These are phyloP conservation scores for Catenaria anguillulae DNA, from an alignment of 371 early-diverging fungal species.

Conservation along the genomic window DNA sequence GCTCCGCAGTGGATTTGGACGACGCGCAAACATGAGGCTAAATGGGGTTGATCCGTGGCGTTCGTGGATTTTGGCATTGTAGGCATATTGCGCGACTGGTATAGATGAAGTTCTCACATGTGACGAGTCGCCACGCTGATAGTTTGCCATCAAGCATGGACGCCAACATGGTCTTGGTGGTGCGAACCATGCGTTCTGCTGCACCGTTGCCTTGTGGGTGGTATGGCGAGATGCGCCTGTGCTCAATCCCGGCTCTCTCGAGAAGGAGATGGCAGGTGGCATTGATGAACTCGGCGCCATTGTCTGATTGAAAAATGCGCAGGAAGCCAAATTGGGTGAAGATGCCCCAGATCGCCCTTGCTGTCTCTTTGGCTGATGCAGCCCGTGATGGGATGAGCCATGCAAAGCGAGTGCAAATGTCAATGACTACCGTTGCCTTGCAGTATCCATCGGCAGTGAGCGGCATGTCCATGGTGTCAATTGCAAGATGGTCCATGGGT, in stretches of 20 bases:
- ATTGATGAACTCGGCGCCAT: constrained; percentile 1
- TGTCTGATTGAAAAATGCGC: not conserved
- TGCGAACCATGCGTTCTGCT: not conserved
- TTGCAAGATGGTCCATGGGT: not conserved
- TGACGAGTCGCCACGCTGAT: not conserved
- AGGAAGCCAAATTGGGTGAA: too few species aligned
- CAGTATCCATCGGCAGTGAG: not conserved
- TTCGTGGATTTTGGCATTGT: not conserved
- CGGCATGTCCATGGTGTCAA: not conserved
- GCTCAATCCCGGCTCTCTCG: not conserved
- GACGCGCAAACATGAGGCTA: constrained; percentile 9
- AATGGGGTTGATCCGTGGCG: constrained; percentile 6
- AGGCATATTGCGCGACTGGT: not conserved
- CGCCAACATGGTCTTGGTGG: not conserved
- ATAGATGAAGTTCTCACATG: too few species aligned
- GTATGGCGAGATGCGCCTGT: not conserved
- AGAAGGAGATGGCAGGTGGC: not conserved
- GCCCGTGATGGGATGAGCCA: not conserved
- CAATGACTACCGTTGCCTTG: not conserved
- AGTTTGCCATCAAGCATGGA: too few species aligned
- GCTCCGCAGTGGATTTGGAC: too few species aligned
- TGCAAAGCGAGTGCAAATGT: not conserved
- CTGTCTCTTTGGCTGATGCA: not conserved
- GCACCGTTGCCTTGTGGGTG: not conserved
- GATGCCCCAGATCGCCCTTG: not conserved